phyloP scores from a whole-genome alignment of 352 stramenopile species.

The Phytophthora cryptogea region DNA sequence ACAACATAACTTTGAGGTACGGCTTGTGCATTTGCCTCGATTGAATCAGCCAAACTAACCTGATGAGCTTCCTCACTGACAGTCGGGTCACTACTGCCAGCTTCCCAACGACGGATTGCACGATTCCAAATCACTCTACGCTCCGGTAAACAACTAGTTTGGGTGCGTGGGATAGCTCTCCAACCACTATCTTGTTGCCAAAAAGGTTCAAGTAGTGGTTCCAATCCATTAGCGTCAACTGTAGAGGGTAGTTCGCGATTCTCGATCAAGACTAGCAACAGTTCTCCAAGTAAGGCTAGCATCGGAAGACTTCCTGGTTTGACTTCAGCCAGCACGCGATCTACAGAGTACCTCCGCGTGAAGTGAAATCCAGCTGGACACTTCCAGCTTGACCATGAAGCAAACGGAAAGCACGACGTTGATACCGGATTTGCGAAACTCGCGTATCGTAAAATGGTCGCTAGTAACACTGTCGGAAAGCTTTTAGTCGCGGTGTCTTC shows the following conservation, averaged over 20 bases:
- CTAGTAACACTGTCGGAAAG: constrained; percentile 54
- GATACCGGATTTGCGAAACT: constrained; percentile 32
- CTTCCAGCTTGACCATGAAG: constrained; percentile 30
- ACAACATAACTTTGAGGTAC: background rate
- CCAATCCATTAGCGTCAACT: constrained; percentile 38
- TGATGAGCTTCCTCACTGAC: background rate
- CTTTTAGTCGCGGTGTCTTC: constrained; percentile 25
- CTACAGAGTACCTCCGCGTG: constrained; percentile 50
- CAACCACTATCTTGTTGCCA: constrained; percentile 47
- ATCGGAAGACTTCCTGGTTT: constrained; percentile 37
- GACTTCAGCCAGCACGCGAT: constrained; percentile 48
- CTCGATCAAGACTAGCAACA: constrained; percentile 56
- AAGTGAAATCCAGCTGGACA: constrained; percentile 43
- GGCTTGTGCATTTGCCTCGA: background rate
- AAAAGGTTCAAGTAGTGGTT: constrained; percentile 48
- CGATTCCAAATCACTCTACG: constrained; percentile 70
- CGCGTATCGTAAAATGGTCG: constrained; percentile 42
- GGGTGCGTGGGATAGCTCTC: constrained; percentile 26
- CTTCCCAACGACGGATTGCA: constrained; percentile 58
- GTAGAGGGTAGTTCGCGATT: constrained; percentile 19
- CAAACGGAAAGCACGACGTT: constrained; percentile 6
- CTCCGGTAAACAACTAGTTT: constrained; percentile 31
- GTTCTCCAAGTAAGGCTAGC: constrained; percentile 53
- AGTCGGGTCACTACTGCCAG: constrained; percentile 17
- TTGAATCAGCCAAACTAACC: background rate